Percentiles rank a stretch among this genome's conserved stretches.
phyloP scores from a whole-genome alignment of 768 basidiomycete species.

The Glaciozyma martinii region DNA sequence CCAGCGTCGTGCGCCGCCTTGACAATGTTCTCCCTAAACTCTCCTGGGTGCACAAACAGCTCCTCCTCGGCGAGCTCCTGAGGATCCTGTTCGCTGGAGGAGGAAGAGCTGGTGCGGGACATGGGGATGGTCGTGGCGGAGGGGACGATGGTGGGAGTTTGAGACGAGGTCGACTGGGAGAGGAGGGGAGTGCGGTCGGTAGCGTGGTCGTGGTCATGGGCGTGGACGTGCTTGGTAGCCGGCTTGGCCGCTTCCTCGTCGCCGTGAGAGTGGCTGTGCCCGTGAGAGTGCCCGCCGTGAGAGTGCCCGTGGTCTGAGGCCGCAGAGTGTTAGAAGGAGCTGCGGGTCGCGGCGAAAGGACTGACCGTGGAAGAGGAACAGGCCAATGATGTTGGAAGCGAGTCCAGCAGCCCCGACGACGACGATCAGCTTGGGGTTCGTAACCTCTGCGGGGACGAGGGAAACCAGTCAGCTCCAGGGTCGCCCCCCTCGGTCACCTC shows the following conservation, averaged over 20 bases:
- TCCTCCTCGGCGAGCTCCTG: constrained; percentile 40
- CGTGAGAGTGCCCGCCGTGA: constrained; percentile 36
- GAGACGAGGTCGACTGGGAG: background rate
- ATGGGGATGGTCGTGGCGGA: background rate
- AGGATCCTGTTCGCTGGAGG: constrained; percentile 18
- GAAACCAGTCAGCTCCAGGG: constrained; percentile 1
- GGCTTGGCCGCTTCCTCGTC: constrained; percentile 16
- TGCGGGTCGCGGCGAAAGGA: constrained; percentile 27
- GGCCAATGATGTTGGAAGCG: constrained; percentile 80
- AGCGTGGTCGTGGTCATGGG: constrained; percentile 5
- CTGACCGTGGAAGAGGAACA: constrained; percentile 90
- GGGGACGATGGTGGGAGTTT: background rate
- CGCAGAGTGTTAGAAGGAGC: background rate
- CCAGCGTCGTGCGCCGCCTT: constrained; percentile 75
- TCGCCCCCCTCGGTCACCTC: background rate
- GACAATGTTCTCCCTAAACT: constrained; percentile 45
- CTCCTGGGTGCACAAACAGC: constrained; percentile 55
- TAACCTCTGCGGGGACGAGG: constrained; percentile 55
- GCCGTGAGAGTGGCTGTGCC: constrained; percentile 37
- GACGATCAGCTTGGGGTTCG: constrained; percentile 77
- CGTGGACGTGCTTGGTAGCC: background rate
- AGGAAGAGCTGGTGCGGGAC: background rate
- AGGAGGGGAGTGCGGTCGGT: constrained; percentile 27
- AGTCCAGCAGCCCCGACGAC: constrained; percentile 82
- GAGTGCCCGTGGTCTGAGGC: constrained; percentile 22